These are phyloP conservation scores for Penicillium italicum DNA, from an alignment of 2,329 filamentous ascomycete species.

Conservation along the genomic window DNA sequence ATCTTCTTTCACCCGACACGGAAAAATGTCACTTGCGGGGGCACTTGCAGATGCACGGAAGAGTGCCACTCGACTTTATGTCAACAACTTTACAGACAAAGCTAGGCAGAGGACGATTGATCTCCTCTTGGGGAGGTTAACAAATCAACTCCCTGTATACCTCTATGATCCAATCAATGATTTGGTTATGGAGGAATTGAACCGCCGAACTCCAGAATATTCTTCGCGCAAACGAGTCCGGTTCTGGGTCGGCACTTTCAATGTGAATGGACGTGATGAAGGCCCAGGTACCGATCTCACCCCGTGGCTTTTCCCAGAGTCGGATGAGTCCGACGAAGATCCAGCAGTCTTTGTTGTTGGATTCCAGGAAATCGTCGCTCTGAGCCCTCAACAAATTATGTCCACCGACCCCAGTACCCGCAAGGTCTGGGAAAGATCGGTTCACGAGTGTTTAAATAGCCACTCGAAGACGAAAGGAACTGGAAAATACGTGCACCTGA, in stretches of 20 bases:
- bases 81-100: slow-evolving; percentile 97
- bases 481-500: slow-evolving; percentile 80
- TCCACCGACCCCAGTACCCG: slow-evolving; percentile 88
- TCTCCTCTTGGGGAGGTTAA: slow-evolving; percentile 77
- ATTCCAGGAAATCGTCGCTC: slow-evolving; percentile 97
- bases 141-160: slow-evolving; percentile 78
- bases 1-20: slow-evolving; percentile 87
- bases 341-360: slow-evolving; percentile 87
- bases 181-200: slow-evolving; percentile 73
- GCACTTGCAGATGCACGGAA: slow-evolving; percentile 94
- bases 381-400: slow-evolving; percentile 98
- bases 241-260: slow-evolving; percentile 87
- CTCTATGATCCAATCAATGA: slow-evolving; percentile 95
- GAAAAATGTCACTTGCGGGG: slow-evolving; percentile 92
- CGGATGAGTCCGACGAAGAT: slow-evolving; percentile 55
- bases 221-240: slow-evolving; percentile 70
- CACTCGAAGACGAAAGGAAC: slow-evolving; percentile 62
- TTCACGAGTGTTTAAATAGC: slow-evolving; percentile 71
- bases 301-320: slow-evolving; percentile 71
- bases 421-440: slow-evolving; percentile 79
- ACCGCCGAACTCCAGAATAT: slow-evolving; percentile 64
- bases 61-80: slow-evolving; percentile 87
- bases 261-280: slow-evolving; percentile 81
- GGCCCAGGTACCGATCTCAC: slow-evolving; percentile 77
- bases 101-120: slow-evolving; percentile 92